Evolutionary conservation across 2,329 filamentous ascomycete genomes (phyloP), one percentile per base, ranked within the genome.

Genomic region (Fusarium hostae): DNA sequence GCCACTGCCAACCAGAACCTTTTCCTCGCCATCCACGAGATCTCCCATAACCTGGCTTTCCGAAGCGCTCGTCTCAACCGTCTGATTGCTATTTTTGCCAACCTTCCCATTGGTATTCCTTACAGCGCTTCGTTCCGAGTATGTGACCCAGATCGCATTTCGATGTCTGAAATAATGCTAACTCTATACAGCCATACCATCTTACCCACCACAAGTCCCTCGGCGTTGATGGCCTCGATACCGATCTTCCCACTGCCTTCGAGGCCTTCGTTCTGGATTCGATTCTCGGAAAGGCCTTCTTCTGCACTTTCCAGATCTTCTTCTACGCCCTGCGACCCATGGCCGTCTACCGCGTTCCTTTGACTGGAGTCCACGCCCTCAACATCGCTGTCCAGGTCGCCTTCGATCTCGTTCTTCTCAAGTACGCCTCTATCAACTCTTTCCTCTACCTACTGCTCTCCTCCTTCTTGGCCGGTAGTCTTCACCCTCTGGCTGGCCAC

Each of bases 161-260:
- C 3, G 13, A 18, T 13, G 10, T 30, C 16, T 34, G n/a, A 39
- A 43, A 37, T 63, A 50, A 79, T 79, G 69, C 78, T 68, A 52
- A 24, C 20, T n/a, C 22, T 28, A 12, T 18, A 8, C 73, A 94
- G 88, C 96, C 96, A 8, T 99, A 99, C 86, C 96, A 99, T 80
- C 90, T 99, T 43, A 99, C 96, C 3, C 96, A 99, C 84, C 96
- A 99, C 89, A 99, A 99, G 86, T 97, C 95, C 40, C 92, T 99
- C 57, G 96, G 96, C 68, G 95, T 99, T 55, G 94, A 97, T 77
- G 96, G 96, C 62, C 89, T 99, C 45, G 96, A 99, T 81, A 97
- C 95, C 47, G 96, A 99, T 79, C 91, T 99, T 32, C 96, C 96
- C 28, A 98, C 96, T 22, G 90, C 93, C 52, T 83, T 98, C 55